Base-by-base conservation (phyloP, 2,329 filamentous ascomycete species). In the Lomentospora prolificans region DNA sequence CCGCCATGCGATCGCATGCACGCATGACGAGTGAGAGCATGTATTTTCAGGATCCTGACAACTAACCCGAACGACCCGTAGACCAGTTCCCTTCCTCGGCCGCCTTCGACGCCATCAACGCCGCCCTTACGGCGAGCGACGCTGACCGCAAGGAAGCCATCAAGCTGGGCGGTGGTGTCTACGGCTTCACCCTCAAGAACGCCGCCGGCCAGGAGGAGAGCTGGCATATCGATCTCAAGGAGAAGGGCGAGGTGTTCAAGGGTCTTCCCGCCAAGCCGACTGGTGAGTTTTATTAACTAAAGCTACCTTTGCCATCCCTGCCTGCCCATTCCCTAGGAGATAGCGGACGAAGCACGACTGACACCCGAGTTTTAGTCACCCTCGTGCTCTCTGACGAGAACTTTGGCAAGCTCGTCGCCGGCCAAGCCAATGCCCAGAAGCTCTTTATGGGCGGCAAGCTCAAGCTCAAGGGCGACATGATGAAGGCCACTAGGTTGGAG, bases 361-460 rank as follows among this genome's bases (percentile, higher is more conserved):
- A n/a, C n/a, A n/a, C n/a, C 22, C 52, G 30, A 30, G n/a, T 30
- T 33, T 48, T 41, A 94, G 92, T 97, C 58, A 95, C 89, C n/a
- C 81, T 97, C 50, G 71, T 79, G 4, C 81, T 97, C 62, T 88
- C 85, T 58, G 94, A 99, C 60, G 81, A 82, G 57, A 90, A 97
- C 73, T 99, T 99, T 68, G 82, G 76, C 62, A 85, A 87, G 69
- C 81, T 99, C 61, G 85, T 95, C 55, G 67, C 78, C 36, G 94
- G 94, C 69, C 90, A 95, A 77, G 90, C 89, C 64, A 96, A 96
- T 68, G 90, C 94, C 57, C 94, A 99, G 79, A 85, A 86, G 64
- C 76, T 99, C 61, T 96, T 97, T 76, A 97, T 99, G 92, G 82
- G 82, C n/a, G 94, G 94, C 65, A 96, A 96, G 80, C 79, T 99